These are phyloP conservation scores for Urochloa ruziziensis DNA, from an alignment of 176 grass and related monocot species.

Conservation along the genomic window DNA sequence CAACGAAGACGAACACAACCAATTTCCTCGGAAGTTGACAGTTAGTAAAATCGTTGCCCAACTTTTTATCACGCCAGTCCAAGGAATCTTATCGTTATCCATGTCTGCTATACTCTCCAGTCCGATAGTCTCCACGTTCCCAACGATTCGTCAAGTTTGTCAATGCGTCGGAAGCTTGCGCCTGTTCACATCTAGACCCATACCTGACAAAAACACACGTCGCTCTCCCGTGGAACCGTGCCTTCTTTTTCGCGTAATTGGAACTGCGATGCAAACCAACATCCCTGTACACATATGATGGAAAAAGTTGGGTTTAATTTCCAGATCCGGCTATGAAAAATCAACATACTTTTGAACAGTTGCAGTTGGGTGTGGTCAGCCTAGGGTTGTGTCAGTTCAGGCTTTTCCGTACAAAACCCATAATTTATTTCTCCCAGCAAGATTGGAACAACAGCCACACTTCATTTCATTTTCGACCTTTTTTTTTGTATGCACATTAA, in stretches of 20 bases:
- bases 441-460: too few species aligned
- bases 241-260: neutral
- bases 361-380: neutral
- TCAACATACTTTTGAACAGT: neutral
- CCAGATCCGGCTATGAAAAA: neutral
- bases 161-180: constrained; percentile 5
- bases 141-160: constrained; percentile 17
- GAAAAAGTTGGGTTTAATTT: neutral
- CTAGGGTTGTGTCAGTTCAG: neutral
- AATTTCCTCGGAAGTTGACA: neutral
- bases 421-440: neutral
- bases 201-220: constrained; percentile 19
- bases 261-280: constrained; percentile 9
- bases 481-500: too few species aligned
- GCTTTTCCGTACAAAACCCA: neutral
- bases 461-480: too few species aligned
- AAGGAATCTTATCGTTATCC: neutral
- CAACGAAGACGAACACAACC: neutral
- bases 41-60: constrained; percentile 17
- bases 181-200: constrained; percentile 29
- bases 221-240: neutral
- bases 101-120: neutral
- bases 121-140: constrained; percentile 1
- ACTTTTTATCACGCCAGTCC: neutral
- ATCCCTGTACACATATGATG: constrained; percentile 39